Conservation (phyloP, 192 early-diverging fungal genomes). For the Cetraspora pellucida region DNA sequence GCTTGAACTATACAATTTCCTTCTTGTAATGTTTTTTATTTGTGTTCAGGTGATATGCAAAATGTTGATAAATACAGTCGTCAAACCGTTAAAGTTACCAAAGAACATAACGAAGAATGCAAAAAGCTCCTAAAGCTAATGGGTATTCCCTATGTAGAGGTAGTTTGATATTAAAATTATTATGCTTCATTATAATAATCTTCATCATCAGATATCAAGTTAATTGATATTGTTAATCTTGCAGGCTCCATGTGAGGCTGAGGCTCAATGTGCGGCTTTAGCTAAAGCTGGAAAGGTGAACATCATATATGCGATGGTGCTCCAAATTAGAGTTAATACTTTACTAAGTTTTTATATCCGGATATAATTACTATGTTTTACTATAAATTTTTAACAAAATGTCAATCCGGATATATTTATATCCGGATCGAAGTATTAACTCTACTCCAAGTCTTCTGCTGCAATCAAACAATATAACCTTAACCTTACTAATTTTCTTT, state of each 20-base stretch:
- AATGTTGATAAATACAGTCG: constrained; percentile 85
- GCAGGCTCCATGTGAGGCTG: constrained; percentile 93
- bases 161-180: constrained; percentile 31
- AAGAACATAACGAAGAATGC: constrained; percentile 93
- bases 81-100: constrained; percentile 89
- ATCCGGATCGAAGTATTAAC: too few species aligned
- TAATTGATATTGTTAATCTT: not conserved
- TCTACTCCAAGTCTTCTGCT: too few species aligned
- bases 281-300: constrained; percentile 78
- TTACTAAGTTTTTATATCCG: too few species aligned
- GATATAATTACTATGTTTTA: too few species aligned
- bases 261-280: constrained; percentile 95
- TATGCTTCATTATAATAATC: not conserved
- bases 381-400: too few species aligned
- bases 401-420: too few species aligned
- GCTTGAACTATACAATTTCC: not conserved
- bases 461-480: too few species aligned
- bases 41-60: constrained; percentile 62
- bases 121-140: constrained; percentile 84
- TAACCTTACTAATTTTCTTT: not conserved
- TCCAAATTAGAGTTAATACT: too few species aligned
- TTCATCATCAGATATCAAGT: constrained; percentile 16
- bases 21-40: not conserved
- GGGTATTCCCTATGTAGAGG: constrained; percentile 91
- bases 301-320: not conserved